Conservation (phyloP, 78 protist genomes). For the Dictyostelium purpureum region DNA sequence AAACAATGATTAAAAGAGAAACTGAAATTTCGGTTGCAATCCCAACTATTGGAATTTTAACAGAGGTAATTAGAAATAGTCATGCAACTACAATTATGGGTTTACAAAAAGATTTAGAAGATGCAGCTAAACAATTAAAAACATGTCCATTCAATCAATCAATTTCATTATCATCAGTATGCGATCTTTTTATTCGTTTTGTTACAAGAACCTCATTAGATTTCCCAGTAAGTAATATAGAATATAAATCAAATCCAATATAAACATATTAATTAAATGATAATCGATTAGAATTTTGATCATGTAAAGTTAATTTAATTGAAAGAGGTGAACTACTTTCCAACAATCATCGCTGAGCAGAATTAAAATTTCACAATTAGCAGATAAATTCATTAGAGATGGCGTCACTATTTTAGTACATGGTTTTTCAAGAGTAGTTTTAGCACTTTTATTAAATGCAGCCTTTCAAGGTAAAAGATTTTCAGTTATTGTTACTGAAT, state of each 20-base stretch:
- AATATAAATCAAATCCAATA: neutral
- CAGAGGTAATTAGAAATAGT: slow-evolving; percentile 64
- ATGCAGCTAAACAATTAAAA: slow-evolving; percentile 57
- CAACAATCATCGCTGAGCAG: slow-evolving; percentile 47
- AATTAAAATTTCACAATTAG: slow-evolving; percentile 77
- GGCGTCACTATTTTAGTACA: slow-evolving; percentile 86
- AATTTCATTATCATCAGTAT: slow-evolving; percentile 84
- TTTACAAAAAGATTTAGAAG: slow-evolving; percentile 75
- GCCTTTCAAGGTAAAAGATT: slow-evolving; percentile 71
- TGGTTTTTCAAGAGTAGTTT: slow-evolving; percentile 90
- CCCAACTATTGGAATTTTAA: slow-evolving; percentile 69
- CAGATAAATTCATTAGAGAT: slow-evolving; percentile 86
- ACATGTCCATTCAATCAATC: slow-evolving; percentile 27
- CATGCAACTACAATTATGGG: slow-evolving; percentile 85
- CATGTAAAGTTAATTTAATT: slow-evolving; percentile 70
- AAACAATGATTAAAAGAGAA: slow-evolving; percentile 41
- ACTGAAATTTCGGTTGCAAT: slow-evolving; percentile 65
- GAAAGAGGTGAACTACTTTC: slow-evolving; percentile 82
- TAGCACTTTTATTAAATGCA: slow-evolving; percentile 69
- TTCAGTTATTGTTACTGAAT: slow-evolving; percentile 86
- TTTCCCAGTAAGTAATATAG: slow-evolving; percentile 38
- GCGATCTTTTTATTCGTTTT: slow-evolving; percentile 84
- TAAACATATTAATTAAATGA: neutral
- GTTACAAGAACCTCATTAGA: slow-evolving; percentile 85
- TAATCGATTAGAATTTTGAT: slow-evolving; percentile 65